Evolutionary conservation across 2,329 filamentous ascomycete genomes (phyloP).

Genomic region (Aspergillus luchuensis): DNA sequence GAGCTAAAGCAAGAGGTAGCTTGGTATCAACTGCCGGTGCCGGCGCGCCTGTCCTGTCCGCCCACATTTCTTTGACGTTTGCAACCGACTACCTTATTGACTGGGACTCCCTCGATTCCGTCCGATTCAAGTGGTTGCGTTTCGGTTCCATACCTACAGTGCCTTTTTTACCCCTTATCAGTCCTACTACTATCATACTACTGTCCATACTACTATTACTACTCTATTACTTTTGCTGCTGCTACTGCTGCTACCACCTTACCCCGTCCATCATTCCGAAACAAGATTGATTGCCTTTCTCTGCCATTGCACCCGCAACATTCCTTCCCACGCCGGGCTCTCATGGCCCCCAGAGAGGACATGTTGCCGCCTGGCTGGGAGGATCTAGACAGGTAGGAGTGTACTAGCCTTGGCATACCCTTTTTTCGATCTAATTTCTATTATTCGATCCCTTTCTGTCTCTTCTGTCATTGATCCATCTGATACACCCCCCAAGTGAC

Average conservation of each 20-base stretch:
- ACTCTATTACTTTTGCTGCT: too few species aligned
- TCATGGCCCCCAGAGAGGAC: slow-evolving; percentile 45
- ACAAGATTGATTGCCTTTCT: neutral
- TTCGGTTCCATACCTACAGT: neutral
- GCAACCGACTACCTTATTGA: slow-evolving; percentile 13
- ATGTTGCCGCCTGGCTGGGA: slow-evolving; percentile 45
- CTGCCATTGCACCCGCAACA: slow-evolving; percentile 25
- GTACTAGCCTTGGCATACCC: slow-evolving; percentile 20
- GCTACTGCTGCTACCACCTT: neutral
- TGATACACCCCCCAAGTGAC: too few species aligned
- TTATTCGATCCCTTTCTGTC: neutral
- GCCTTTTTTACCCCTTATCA: too few species aligned
- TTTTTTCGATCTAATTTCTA: neutral
- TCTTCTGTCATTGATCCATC: neutral
- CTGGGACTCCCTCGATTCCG: slow-evolving; percentile 6
- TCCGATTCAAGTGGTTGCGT: slow-evolving; percentile 5
- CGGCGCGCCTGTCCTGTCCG: slow-evolving; percentile 18
- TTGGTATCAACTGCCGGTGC: slow-evolving; percentile 23
- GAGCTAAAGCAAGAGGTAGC: slow-evolving; percentile 10
- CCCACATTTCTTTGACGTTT: slow-evolving; percentile 18
- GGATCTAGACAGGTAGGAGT: slow-evolving; percentile 43
- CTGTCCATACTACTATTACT: too few species aligned
- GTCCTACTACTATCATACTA: too few species aligned
- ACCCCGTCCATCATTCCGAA: neutral
- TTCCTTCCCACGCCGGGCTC: slow-evolving; percentile 35